A percentile compares a stretch with the other conserved stretches of the same genome.
Conservation (phyloP, 2,329 filamentous ascomycete genomes). For the Ceratocystis alfenasii region DNA sequence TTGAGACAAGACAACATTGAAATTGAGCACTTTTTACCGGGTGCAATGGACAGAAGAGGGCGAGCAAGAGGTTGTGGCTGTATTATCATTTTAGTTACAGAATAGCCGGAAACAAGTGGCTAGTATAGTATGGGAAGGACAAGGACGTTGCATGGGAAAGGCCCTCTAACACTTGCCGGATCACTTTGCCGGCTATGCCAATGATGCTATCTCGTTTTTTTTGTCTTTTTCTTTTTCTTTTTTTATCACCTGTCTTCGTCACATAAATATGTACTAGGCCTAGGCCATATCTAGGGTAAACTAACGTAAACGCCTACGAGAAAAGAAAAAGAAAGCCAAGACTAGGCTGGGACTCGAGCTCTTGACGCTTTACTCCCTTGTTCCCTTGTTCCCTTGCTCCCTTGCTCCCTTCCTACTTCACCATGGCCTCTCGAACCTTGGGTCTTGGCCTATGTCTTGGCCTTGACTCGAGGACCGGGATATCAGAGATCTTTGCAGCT, state of each 20-base stretch:
- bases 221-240: neutral
- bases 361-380: neutral
- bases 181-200: neutral
- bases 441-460: neutral
- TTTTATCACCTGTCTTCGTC: too few relatives aligned
- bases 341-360: neutral
- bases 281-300: neutral
- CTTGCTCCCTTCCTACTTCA: too few relatives aligned
- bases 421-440: neutral
- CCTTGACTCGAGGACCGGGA: conserved; percentile 5
- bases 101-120: neutral
- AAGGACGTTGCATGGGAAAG: neutral
- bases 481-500: conserved; percentile 9
- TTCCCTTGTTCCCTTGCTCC: neutral
- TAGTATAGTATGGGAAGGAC: neutral
- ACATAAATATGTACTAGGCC: neutral
- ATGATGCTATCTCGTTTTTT: neutral
- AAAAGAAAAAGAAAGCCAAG: neutral
- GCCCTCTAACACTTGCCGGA: neutral
- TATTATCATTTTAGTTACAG: neutral
- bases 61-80: too few relatives aligned
- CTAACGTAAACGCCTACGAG: neutral
- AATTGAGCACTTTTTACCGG: neutral
- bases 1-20: neutral
- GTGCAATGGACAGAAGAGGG: neutral